Base-by-base conservation (phyloP, 2,329 filamentous ascomycete genomes). In the Acephala macrosclerotiorum region DNA sequence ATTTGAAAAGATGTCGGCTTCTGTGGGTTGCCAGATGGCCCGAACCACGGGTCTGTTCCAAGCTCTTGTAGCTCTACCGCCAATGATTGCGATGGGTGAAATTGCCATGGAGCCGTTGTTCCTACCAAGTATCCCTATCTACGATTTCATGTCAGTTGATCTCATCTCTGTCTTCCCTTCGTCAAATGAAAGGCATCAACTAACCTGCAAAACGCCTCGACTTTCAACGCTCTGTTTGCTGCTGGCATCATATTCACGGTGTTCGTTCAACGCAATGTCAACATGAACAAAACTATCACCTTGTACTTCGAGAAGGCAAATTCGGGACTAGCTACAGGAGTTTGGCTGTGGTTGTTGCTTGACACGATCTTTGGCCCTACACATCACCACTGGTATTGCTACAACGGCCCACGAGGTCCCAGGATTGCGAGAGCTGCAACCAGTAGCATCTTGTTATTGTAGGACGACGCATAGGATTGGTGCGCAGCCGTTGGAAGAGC, bases 261-360 rank as follows among this genome's bases (percentile, higher is more conserved):
- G 3, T 59, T 71, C 35, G 63, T 72, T 18, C 68, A 71, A 53
- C 64, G 63, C n/a, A 66, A 68, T 18, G 42, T 67, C 14, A 29
- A 7, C 7, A 58, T 66, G 20, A 58, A 60, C 1, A 49, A 38
- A 1, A 38, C 29, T 11, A 53, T 68, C 26, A 65, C 53, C 0
- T 56, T 70, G 14, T 60, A 65, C 16, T 67, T 70, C 12, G 71
- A 73, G 38, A 20, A 67, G 1, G 61, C 53, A 1, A 73, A 73
- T 45, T 69, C 66, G 3, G 40, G 38, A 8, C 59, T 72, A 22
- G 69, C 69, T 20, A 66, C 68, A n/a, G 35, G 40, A 9, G 29
- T 65, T 26, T 73, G 71, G 71, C 49, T 73, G 1, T 73, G 71
- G 71, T 20, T 73, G 12, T 20, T 72, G 1, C 22, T 72, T 6